Evolutionary conservation across 768 basidiomycete genomes (phyloP), one percentile per base, ranked within the genome.

Genomic region (Lactarius sp.): DNA sequence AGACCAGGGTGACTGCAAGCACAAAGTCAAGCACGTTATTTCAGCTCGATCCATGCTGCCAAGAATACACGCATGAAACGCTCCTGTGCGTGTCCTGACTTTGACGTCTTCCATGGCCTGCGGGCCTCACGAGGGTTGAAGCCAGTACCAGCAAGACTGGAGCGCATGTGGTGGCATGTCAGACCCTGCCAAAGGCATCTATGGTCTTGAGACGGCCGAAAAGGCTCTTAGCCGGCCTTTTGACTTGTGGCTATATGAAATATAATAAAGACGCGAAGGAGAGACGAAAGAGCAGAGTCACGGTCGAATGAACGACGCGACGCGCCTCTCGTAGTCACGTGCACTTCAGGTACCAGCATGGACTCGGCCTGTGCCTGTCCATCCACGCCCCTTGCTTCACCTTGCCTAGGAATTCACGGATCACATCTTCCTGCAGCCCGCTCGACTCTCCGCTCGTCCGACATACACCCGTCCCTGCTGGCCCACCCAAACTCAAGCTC

Each of bases 51-150:
- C 31, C 22, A 18, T 18, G 39, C 47, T 50, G 54, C 49, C 44
- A 37, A 56, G 37, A 14, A 33, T 31, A 20, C 52, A 78, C 91
- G 75, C 69, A 96, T 94, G 80, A 70, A 94, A 79, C 68, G 92
- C 96, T 69, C 92, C 95, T 51, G 91, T 92, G 62, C 94, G 85
- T 39, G 97, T 98, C 82, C 94, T 94, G 77, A 99, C 92, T 79
- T 98, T 98, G 67, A 99, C 97, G 80, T 99, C 97, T 73, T 98
- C 97, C 75, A 92, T 92, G 42, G 97, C 98, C 96, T 99, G 70
- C 5, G 27, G 20, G 36, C 33, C n/a, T 54, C 16, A 42, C 49
- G 53, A 50, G 39, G 39, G 31, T 52, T 49, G 2, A 18, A 51
- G 5, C 22, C 2, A 27, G 22, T 27, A 27, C 22, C 22, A 9